Evolutionary conservation across 495 filamentous ascomycete genomes (phyloP), one percentile per base, ranked within the genome.

Genomic region (Hyaloscypha hepaticicola): DNA sequence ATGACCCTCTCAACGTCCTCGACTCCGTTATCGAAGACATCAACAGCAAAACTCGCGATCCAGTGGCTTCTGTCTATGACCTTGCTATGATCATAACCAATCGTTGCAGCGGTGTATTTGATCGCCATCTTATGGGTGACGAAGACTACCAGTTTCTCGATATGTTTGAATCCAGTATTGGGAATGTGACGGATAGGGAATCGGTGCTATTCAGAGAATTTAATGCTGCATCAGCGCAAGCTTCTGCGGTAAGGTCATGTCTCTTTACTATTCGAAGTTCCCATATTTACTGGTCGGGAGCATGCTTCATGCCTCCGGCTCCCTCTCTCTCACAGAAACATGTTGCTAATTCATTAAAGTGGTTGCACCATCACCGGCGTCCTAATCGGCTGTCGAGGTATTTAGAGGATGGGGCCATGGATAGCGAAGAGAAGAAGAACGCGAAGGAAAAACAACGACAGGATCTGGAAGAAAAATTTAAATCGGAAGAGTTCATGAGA

Each of bases 21-120:
- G 86, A 89, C 63, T 85, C 85, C 5, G 83, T 90, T 52, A 90
- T 89, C 45, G 86, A 89, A 69, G 86, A 88, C 66, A 89, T 88
- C 56, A 89, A 89, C 65, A 85, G 84, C 27, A 88, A 88, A 69
- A 89, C 86, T 3, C 73, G 87, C 25, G 84, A 86, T 19, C 84
- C 84, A 0, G 83, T 90, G 29, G 76, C 75, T 45, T 86, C 83
- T 14, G 81, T 88, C 2, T 87, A 88, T 68, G 87, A 90, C 58
- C 76, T 90, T 4, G 86, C 86, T 8, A 84, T 83, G 63, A 80
- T 87, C 48, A 88, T 90, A 65, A 88, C 85, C 0, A 83, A 79
- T 55, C 79, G 86, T 27, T 90, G 86, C 70, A 85, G 81, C 6
- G 87, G 86, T 0, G 80, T 87, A 12, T 89, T 90, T 66, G 87